Conservation (phyloP, 192 early-diverging fungal genomes). For the Diversispora eburnea region DNA sequence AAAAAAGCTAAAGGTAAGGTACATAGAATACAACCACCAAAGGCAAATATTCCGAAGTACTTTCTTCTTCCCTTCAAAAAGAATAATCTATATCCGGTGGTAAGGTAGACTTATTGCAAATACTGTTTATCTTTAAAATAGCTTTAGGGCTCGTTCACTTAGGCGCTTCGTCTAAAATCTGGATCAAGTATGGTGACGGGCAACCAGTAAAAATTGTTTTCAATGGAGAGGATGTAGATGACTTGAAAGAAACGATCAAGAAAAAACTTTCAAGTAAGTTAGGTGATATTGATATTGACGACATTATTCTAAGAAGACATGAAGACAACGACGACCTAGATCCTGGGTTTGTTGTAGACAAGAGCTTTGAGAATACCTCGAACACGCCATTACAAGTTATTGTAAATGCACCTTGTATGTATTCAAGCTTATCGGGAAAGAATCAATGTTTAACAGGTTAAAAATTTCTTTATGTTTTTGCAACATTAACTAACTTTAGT, state of each 20-base stretch:
- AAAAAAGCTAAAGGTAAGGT: no score
- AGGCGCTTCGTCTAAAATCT: not conserved
- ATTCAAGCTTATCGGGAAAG: not conserved
- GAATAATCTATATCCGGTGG: constrained; percentile 10
- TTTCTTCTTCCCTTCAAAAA: not conserved
- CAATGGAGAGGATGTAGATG: not conserved
- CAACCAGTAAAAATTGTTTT: not conserved
- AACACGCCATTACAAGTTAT: constrained; percentile 8
- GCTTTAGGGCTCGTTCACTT: no score
- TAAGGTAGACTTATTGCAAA: constrained; percentile 22
- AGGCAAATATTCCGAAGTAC: no score
- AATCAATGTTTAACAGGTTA: no score
- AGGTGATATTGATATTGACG: not conserved
- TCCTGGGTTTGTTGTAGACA: not conserved
- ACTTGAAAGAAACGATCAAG: constrained; percentile 18
- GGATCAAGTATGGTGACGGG: constrained; percentile 7
- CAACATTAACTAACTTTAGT: not conserved
- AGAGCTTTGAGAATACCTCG: not conserved
- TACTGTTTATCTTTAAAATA: constrained; percentile 21
- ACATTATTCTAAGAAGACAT: constrained; percentile 1
- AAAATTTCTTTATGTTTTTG: no score
- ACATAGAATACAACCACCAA: no score
- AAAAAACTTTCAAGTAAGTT: not conserved
- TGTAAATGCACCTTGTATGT: constrained; percentile 18
- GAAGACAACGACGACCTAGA: no score